phyloP scores from a whole-genome alignment of 495 filamentous ascomycete genomes.

The Penicillium arizonense region DNA sequence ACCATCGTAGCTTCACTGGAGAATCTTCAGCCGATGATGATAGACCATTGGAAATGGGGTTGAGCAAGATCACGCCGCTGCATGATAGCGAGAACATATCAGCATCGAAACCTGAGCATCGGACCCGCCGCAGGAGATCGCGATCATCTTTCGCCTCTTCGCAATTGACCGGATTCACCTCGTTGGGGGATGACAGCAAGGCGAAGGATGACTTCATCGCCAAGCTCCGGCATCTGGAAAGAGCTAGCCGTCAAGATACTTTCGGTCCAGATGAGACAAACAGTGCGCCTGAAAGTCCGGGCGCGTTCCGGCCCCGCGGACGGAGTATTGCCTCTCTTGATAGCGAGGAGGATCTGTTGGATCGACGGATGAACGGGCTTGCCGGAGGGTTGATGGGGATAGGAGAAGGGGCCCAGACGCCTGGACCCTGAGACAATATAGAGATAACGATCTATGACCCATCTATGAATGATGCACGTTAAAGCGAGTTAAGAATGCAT shows the following conservation, averaged over 20 bases:
- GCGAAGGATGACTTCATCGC: constrained; percentile 23
- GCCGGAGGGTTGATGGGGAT: constrained; percentile 74
- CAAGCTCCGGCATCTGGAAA: constrained; percentile 22
- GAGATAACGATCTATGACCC: constrained; percentile 10
- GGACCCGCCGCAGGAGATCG: constrained; percentile 13
- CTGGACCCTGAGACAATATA: constrained; percentile 17
- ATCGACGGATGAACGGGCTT: constrained; percentile 81
- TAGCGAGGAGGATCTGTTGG: constrained; percentile 81
- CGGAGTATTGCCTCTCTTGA: constrained; percentile 70
- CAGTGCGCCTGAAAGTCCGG: constrained; percentile 26
- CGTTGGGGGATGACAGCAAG: constrained; percentile 3
- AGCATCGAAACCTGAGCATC: constrained; percentile 1
- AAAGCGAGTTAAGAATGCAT: too few relatives aligned
- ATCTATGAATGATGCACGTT: constrained; percentile 1
- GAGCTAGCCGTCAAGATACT: constrained; percentile 5
- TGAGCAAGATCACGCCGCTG: constrained; percentile 36
- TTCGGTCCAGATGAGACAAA: constrained; percentile 20
- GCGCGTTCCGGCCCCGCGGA: constrained; percentile 30
- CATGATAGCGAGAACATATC: constrained; percentile 4
- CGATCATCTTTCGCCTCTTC: constrained; percentile 19
- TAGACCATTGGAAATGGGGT: constrained; percentile 73
- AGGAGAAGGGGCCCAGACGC: constrained; percentile 44
- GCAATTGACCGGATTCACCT: constrained; percentile 11
- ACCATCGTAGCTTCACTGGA: constrained; percentile 41
- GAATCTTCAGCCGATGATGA: constrained; percentile 83